Evolutionary conservation across 176 grass and related monocot species (phyloP), one percentile per base, ranked within the genome.

Genomic region (Aegilops tauschii): DNA sequence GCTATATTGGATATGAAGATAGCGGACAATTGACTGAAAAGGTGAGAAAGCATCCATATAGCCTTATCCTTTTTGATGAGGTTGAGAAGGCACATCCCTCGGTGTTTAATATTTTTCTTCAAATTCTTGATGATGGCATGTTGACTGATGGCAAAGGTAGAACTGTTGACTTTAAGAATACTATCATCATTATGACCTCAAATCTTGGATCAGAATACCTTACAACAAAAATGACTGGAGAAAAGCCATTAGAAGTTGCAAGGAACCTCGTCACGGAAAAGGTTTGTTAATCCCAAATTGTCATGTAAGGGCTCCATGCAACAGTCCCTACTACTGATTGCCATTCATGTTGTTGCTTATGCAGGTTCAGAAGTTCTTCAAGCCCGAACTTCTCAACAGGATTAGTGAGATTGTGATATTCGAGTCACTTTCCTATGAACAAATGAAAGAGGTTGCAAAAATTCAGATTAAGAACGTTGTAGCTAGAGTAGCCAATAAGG

Each of bases 21-120:
- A 5, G 9, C 2, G 69, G 69, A 42, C 69, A 72, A 12, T 23
- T 72, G 36, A 72, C 20, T 23, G 35, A 72, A 72, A 72, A 72
- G 5, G 69, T 72, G 69, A 72, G 69, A 72, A 72, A 36, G 36
- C 69, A 72, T 72, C 69, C 69, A 42, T 72, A 72, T 35, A 72
- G 20, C 36, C 9, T 72, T n/a, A 2, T 72, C 9, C 69, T 72
- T 40, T 72, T 72, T n/a, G 35, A 72, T 72, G 69, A 72, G 20
- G 67, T 69, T 1, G 32, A 69, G 67, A 69, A 69, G 67, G 67
- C 67, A 9, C 67, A 69, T 21, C 30, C 69, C 20, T 12, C 20
- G 0, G 36, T 72, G 36, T 72, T 40, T 6, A 72, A 72, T 72
- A 39, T 71, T 39, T 71, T 71, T 23, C 69, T 71, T 40, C 69